Evolutionary conservation across 192 early-diverging fungal genomes (phyloP).

Genomic region (Phlyctochytrium planicorne): DNA sequence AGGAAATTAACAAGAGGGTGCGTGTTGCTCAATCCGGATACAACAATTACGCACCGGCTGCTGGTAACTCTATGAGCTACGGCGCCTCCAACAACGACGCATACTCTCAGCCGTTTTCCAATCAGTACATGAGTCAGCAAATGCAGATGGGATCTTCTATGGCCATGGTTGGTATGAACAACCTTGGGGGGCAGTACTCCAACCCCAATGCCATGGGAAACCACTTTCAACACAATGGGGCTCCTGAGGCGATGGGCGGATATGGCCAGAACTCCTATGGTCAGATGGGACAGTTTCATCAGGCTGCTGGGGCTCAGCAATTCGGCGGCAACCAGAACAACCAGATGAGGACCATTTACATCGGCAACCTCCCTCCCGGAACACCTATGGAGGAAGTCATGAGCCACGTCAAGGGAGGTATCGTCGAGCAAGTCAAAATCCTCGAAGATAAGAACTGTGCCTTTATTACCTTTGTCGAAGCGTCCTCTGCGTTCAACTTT

Average conservation of each 20-base stretch:
- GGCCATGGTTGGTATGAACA: not conserved
- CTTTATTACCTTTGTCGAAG: conserved; percentile 79
- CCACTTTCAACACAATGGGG: not conserved
- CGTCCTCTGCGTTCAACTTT: conserved; percentile 60
- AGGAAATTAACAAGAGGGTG: not conserved
- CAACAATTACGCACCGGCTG: not conserved
- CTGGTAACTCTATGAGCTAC: not conserved
- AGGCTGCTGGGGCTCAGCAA: conserved; percentile 4
- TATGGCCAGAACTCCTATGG: not conserved
- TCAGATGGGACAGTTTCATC: conserved; percentile 2
- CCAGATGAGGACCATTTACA: conserved; percentile 69
- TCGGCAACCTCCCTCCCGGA: conserved; percentile 72
- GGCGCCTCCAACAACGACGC: not conserved
- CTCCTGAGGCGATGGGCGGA: not conserved
- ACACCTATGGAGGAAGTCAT: conserved; percentile 63
- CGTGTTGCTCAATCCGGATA: not conserved
- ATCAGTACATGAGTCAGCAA: not conserved
- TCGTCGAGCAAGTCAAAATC: conserved; percentile 67
- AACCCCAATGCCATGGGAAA: not conserved
- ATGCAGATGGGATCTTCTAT: conserved; percentile 1
- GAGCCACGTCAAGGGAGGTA: conserved; percentile 68
- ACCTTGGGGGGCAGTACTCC: not conserved
- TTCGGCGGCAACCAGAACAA: not conserved
- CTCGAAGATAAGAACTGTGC: conserved; percentile 76
- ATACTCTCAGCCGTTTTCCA: not conserved